Evolutionary conservation across 805 yeast species (phyloP).

Genomic region (Metschnikowia gruessii): DNA sequence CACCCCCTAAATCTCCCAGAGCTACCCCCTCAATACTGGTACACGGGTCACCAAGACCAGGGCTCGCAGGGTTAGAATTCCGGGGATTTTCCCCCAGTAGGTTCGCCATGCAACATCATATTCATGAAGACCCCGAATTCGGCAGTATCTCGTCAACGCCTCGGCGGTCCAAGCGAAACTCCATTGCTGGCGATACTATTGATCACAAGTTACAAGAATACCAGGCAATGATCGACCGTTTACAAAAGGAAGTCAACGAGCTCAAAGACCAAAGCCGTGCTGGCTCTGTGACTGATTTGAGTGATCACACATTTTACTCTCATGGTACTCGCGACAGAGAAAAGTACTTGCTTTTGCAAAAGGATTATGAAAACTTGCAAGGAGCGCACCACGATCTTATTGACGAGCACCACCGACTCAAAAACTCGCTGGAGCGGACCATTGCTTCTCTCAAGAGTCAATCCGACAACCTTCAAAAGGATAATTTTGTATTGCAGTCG

Average conservation of each 20-base stretch:
- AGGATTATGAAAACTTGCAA: slow-evolving; percentile 16
- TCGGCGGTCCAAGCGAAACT: background rate
- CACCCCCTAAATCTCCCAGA: background rate
- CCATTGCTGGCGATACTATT: slow-evolving; percentile 19
- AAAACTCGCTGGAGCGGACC: slow-evolving; percentile 10
- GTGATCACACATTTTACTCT: slow-evolving; percentile 4
- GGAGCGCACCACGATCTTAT: slow-evolving; percentile 11
- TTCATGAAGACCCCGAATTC: background rate
- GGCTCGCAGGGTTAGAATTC: background rate
- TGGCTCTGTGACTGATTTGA: slow-evolving; percentile 12
- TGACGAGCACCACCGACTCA: slow-evolving; percentile 10
- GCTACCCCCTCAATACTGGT: background rate
- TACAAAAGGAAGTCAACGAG: slow-evolving; percentile 33
- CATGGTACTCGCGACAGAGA: slow-evolving; percentile 11
- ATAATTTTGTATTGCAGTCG: slow-evolving; percentile 10
- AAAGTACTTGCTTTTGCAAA: slow-evolving; percentile 11
- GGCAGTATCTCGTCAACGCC: slow-evolving; percentile 3
- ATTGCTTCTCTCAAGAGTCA: slow-evolving; percentile 14
- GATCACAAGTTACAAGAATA: slow-evolving; percentile 30
- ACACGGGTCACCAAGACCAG: background rate
- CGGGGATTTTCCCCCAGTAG: background rate
- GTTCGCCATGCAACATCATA: background rate
- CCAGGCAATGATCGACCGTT: slow-evolving; percentile 29
- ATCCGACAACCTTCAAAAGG: slow-evolving; percentile 14
- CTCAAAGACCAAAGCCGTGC: slow-evolving; percentile 21